Evolutionary conservation across 306 rosid species (phyloP), one percentile per base, ranked within the genome.

Genomic region (Gastrolobium villosum): DNA sequence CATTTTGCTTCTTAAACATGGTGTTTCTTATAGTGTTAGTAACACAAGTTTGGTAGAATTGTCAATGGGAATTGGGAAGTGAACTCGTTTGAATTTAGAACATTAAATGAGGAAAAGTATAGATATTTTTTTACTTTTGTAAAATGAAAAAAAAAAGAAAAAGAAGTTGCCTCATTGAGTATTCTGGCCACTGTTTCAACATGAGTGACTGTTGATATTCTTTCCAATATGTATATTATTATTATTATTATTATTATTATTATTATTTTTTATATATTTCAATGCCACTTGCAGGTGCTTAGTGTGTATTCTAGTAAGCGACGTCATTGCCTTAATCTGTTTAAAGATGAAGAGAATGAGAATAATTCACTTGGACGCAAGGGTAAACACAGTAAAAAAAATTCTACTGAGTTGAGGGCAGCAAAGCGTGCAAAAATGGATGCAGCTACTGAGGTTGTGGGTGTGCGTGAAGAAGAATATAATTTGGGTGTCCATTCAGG

Each of bases 221-320:
- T 67, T 41, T 56, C 80, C 40, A 52, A 65, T 15, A 66, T 10
- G 14, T 11, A 2, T 62, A 3, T 30, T 70, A 20, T 20, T 20
- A 20, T 20, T 20, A 20, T 20, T 20, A 20, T n/a, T n/a, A n/a
- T n/a, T n/a, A n/a, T n/a, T n/a, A n/a, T n/a, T n/a, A 20, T 20
- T 20, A 20, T 20, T 20, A 20, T 7, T 32, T 39, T 44, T 45
- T 35, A 55, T 54, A 55, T 54, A 72, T 30, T 61, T 50, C 36
- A 35, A 56, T 80, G 64, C 39, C 77, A 79, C 69, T 81, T 72
- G 66, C 85, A 95, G 99, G 99, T 95, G 79, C 96, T 89, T 79
- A 91, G 94, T 13, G 83, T 88, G 78, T 89, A 75, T 84, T 81
- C 75, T 73, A 88, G 88, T 70, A 92, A 82, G 83, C 85, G 90